phyloP scores from a whole-genome alignment of 1,284 basidiomycete species.

The Neonothopanus nambi region DNA sequence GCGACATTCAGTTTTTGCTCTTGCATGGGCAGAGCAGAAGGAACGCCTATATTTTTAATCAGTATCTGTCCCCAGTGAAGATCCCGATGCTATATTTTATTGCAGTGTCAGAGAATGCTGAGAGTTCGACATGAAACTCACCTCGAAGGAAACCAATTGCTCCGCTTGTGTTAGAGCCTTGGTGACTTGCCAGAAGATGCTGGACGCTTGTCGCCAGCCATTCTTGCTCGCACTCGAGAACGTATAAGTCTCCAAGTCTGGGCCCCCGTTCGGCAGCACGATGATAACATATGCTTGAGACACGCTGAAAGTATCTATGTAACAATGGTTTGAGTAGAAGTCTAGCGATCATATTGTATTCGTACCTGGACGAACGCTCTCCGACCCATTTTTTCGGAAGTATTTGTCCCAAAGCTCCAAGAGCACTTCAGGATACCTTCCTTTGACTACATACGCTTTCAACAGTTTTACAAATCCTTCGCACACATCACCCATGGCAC shows the following conservation, averaged over 20 bases:
- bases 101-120: constrained; percentile 1
- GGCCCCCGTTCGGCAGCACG: constrained; percentile 85
- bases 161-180: constrained; percentile 81
- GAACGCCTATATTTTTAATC: constrained; percentile 55
- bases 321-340: background rate
- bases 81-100: constrained; percentile 81
- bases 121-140: constrained; percentile 33
- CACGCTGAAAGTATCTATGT: constrained; percentile 66
- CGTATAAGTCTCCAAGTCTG: constrained; percentile 82
- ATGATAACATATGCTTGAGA: constrained; percentile 88
- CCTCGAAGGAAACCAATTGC: constrained; percentile 81
- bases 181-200: constrained; percentile 89
- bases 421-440: constrained; percentile 78
- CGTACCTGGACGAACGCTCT: constrained; percentile 84
- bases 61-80: constrained; percentile 98
- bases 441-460: constrained; percentile 83
- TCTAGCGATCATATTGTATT: background rate
- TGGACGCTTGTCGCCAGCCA: constrained; percentile 86
- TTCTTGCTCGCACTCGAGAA: constrained; percentile 54
- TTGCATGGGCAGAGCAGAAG: constrained; percentile 28
- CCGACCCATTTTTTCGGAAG: constrained; percentile 68
- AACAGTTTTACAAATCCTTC: constrained; percentile 78
- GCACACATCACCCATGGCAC: constrained; percentile 72
- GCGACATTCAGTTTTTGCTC: constrained; percentile 29
- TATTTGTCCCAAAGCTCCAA: constrained; percentile 89